Percentiles rank a stretch among this genome's conserved stretches.
Evolutionary conservation across 2,329 filamentous ascomycete species (phyloP).

Genomic region (Cladobotryum protrusum): DNA sequence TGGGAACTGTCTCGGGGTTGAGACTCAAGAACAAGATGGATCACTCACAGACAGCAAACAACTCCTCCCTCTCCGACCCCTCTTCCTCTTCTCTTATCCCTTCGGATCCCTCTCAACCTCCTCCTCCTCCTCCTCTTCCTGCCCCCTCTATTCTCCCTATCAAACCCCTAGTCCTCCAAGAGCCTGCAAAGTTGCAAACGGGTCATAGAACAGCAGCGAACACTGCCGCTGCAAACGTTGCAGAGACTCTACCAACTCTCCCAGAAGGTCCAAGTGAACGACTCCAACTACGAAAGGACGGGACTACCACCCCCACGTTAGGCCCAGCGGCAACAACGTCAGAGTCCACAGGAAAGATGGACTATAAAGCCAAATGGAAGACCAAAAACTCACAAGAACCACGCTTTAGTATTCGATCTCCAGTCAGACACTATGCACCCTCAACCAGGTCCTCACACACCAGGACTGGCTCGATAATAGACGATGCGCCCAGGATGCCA

Average conservation of each 20-base stretch:
- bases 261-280: constrained; percentile 42
- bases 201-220: constrained; percentile 15
- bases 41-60: constrained; percentile 1
- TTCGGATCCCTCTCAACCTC: not conserved
- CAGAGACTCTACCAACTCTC: constrained; percentile 41
- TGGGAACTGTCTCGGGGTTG: constrained; percentile 4
- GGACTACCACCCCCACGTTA: constrained; percentile 17
- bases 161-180: not conserved
- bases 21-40: constrained; percentile 1
- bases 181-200: constrained; percentile 46
- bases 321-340: not conserved
- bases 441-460: constrained; percentile 44
- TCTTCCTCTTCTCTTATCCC: not conserved
- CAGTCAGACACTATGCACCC: constrained; percentile 45
- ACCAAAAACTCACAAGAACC: constrained; percentile 35
- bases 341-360: constrained; percentile 1
- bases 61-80: constrained; percentile 6
- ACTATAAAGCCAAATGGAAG: constrained; percentile 16
- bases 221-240: constrained; percentile 26
- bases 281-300: constrained; percentile 24
- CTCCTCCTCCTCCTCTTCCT: constrained; percentile 8
- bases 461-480: constrained; percentile 45
- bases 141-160: constrained; percentile 1
- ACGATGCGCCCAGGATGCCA: constrained; percentile 51
- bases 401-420: constrained; percentile 34